A percentile compares a stretch with the other conserved stretches of the same genome.
Conservation (phyloP, 2,329 filamentous ascomycete species). For the Aspergillus brunneoviolaceus region DNA sequence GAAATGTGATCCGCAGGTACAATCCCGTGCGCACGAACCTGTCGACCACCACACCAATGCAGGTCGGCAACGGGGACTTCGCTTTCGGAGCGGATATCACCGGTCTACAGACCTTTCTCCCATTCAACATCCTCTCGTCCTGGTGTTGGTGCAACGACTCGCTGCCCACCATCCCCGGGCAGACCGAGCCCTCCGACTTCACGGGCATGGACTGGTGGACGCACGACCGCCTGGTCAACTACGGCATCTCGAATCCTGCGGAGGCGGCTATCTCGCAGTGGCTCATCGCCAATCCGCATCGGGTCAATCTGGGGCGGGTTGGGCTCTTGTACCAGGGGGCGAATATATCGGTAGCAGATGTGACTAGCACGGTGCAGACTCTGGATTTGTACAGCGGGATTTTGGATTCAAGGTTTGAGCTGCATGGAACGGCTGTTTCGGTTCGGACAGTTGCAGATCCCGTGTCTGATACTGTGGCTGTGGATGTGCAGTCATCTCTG, state of each 20-base stretch:
- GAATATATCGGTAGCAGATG: constrained; percentile 44
- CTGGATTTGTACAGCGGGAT: constrained; percentile 11
- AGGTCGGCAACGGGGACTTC: constrained; percentile 51
- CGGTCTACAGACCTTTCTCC: constrained; percentile 47
- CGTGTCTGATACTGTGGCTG: constrained; percentile 18
- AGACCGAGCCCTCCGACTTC: constrained; percentile 40
- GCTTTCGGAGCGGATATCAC: constrained; percentile 50
- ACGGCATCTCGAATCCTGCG: constrained; percentile 44
- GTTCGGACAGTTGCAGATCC: background rate
- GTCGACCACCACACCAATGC: constrained; percentile 53
- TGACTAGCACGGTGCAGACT: background rate
- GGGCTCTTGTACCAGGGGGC: constrained; percentile 47
- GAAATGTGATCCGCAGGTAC: constrained; percentile 31
- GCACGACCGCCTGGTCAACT: constrained; percentile 45
- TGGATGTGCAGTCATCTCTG: constrained; percentile 41
- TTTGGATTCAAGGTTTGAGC: constrained; percentile 4
- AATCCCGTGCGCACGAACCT: constrained; percentile 52
- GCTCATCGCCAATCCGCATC: constrained; percentile 56
- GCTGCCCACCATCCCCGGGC: constrained; percentile 36
- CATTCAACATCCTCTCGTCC: constrained; percentile 44
- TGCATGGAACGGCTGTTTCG: background rate
- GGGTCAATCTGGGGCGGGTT: constrained; percentile 52
- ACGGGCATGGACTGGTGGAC: constrained; percentile 48
- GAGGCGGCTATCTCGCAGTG: constrained; percentile 50
- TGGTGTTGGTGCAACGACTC: constrained; percentile 51